Evolutionary conservation across 2,329 filamentous ascomycete genomes (phyloP), one percentile per base, ranked within the genome.

Genomic region (Aureobasidium subglaciale): DNA sequence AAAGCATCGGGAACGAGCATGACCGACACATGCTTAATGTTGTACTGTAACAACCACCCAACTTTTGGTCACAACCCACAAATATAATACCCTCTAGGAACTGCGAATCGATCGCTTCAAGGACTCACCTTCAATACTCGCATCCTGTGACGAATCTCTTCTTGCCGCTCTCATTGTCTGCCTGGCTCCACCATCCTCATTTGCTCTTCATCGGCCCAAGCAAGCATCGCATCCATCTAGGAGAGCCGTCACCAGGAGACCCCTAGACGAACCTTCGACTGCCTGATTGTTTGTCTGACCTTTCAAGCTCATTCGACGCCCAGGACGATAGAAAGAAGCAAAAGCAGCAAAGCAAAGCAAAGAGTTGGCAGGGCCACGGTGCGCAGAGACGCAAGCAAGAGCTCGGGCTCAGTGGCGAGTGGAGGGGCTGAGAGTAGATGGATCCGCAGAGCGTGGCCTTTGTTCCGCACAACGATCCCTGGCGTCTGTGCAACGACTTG

Each of bases 401-500:
- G 35, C 15, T 35, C 18, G 37, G 46, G 27, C 18, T 22, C 11
- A 34, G 50, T 27, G 50, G 50, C 30, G 50, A 13, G 50, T 32
- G 50, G 38, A 34, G 50, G 48, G 56, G 29, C 56, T 41, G 38
- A 42, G 38, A 38, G 56, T 49, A 46, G 38, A 85, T 85, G 82
- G 82, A 85, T 76, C 78, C 81, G 62, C 80, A 84, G 72, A 83
- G 71, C 63, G 70, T 77, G 68, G 75, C 78, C 58, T 83, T 84
- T 70, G 81, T 80, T 61, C 83, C 82, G 40, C 64, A 63, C 56
- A 54, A 13, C 73, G 82, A 85, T 68, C 73, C 82, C 64, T 48
- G 83, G 82, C 79, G 81, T 61, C 71, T 85, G 59, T 79, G 84
- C 62, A 77, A 78, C 67, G 82, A 85, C 60, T 74, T 86, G 65